A percentile compares a stretch with the other conserved stretches of the same genome.
These are phyloP conservation scores for Pseudofabraea citricarpa DNA, from an alignment of 2,329 filamentous ascomycete species.

Conservation along the genomic window DNA sequence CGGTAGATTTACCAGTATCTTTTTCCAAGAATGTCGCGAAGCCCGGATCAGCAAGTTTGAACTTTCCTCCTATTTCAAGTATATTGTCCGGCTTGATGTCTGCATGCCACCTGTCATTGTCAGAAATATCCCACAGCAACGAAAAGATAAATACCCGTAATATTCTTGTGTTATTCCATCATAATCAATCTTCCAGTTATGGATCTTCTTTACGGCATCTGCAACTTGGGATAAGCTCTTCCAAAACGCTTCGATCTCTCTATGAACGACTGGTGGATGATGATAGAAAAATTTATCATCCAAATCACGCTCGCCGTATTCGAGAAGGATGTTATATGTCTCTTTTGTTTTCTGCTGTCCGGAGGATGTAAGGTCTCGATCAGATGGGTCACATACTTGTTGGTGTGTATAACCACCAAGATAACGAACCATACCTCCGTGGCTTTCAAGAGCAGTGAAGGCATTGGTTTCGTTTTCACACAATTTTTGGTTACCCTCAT, in stretches of 20 bases:
- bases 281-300: constrained; percentile 22
- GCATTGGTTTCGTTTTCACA: constrained; percentile 27
- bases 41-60: constrained; percentile 34
- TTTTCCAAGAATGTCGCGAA: constrained; percentile 25
- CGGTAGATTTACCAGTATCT: not conserved
- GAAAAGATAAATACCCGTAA: constrained; percentile 14
- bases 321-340: constrained; percentile 30
- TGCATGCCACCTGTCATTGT: constrained; percentile 30
- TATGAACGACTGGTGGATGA: constrained; percentile 20
- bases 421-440: constrained; percentile 25
- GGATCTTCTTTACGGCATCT: constrained; percentile 23
- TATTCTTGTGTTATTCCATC: constrained; percentile 6
- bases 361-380: constrained; percentile 4
- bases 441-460: constrained; percentile 19
- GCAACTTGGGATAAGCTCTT: constrained; percentile 26
- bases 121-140: not conserved
- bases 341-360: not conserved
- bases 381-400: too few species aligned
- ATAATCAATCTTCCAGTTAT: constrained; percentile 13
- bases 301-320: constrained; percentile 30
- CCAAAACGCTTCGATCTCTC: constrained; percentile 29
- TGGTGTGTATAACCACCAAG: constrained; percentile 23
- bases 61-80: constrained; percentile 24
- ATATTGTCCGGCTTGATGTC: constrained; percentile 33
- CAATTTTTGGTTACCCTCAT: constrained; percentile 7